Base-by-base conservation (phyloP, 345 rosid species). In the Bretschneidera sinensis region DNA sequence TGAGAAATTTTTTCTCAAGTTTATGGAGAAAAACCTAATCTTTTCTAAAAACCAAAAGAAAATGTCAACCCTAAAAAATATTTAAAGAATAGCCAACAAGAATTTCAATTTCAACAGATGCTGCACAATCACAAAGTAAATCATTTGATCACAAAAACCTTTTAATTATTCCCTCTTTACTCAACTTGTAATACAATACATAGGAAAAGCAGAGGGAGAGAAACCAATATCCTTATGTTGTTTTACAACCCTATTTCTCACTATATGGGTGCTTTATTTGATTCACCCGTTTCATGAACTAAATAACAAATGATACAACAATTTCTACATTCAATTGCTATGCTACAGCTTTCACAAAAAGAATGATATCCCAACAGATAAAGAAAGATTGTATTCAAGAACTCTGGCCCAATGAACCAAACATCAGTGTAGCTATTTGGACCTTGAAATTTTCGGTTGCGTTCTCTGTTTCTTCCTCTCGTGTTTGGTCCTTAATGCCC, bases 271-370 rank as follows among this genome's bases (percentile, higher is more conserved):
- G 59, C 21, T 61, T 14, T 18, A 51, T 48, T 67, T 43, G 24
- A 58, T 51, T 43, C 73, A 66, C 75, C 77, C 80, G 23, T 50
- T 61, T 67, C 58, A 55, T n/a, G 58, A 58, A 48, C 54, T 53
- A 57, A 35, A 63, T 34, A 63, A 25, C 43, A 58, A 71, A 22
- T 6, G 55, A 48, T 47, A 51, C 45, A 61, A 61, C 64, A 34
- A n/a, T 35, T 24, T 65, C 71, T 68, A 65, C 64, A 56, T 20
- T 48, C 53, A 55, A 33, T 58, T 43, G 55, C 66, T 74, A 63
- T 51, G 69, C 62, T 67, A 53, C 69, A 65, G 45, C 65, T 64
- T 67, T 59, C 54, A 24, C 59, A 19, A 31, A 70, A 81, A 56
- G 74, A 81, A 68, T 73, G 67, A 52, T 57, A 54, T 67, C 66